These are phyloP conservation scores for Lepraria neglecta DNA, from an alignment of 495 filamentous ascomycete species.

Conservation along the genomic window DNA sequence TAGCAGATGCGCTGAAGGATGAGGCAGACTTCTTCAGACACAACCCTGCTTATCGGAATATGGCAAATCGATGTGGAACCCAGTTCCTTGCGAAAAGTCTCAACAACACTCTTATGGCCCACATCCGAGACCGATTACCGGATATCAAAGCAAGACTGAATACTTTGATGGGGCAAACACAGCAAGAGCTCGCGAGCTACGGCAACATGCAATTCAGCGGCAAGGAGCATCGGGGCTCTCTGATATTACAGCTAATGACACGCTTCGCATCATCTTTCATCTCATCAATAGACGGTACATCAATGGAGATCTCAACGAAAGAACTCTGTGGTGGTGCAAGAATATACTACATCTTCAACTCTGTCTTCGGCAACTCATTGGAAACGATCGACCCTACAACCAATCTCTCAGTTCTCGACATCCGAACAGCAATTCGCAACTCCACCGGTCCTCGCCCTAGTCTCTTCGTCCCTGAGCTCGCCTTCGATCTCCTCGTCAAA, in stretches of 20 bases:
- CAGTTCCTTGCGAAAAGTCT: conserved; percentile 93
- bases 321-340: conserved; percentile 94
- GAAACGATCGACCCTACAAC: conserved; percentile 93
- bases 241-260: conserved; percentile 97
- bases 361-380: conserved; percentile 93
- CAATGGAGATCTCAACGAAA: conserved; percentile 96
- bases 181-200: conserved; percentile 97
- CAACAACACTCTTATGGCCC: conserved; percentile 89
- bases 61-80: conserved; percentile 88
- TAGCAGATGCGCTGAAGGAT: conserved; percentile 80
- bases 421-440: conserved; percentile 95
- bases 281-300: conserved; percentile 96
- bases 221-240: conserved; percentile 89
- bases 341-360: conserved; percentile 99
- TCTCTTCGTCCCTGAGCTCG: conserved; percentile 93
- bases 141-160: conserved; percentile 98
- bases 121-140: conserved; percentile 90
- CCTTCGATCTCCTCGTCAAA: conserved; percentile 95
- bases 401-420: conserved; percentile 93
- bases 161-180: conserved; percentile 97
- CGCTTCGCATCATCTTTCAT: conserved; percentile 97
- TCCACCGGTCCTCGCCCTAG: conserved; percentile 94
- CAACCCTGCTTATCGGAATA: conserved; percentile 95
- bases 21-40: conserved; percentile 95
- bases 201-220: conserved; percentile 97